These are phyloP conservation scores for Backusella morwellensis DNA, from an alignment of 192 early-diverging fungal genomes.

Conservation along the genomic window DNA sequence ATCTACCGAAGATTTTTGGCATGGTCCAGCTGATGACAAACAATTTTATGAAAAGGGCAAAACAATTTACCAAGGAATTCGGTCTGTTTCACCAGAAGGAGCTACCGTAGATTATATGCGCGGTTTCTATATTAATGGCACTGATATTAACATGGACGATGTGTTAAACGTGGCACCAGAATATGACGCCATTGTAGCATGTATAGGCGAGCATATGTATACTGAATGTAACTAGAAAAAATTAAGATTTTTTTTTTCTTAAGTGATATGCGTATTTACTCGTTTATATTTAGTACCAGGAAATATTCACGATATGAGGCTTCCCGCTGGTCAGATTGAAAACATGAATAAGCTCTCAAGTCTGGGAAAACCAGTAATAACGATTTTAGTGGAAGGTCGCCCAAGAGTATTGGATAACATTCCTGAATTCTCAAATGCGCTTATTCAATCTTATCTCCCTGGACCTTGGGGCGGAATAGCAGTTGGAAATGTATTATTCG, in stretches of 20 bases:
- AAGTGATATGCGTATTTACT: neutral
- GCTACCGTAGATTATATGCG: slow-evolving; percentile 25
- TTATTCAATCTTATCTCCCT: slow-evolving; percentile 53
- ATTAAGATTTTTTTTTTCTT: neutral
- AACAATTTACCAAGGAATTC: slow-evolving; percentile 34
- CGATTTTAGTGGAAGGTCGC: slow-evolving; percentile 53
- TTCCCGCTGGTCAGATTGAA: slow-evolving; percentile 49
- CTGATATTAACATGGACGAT: slow-evolving; percentile 8
- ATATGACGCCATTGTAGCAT: slow-evolving; percentile 53
- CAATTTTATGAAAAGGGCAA: slow-evolving; percentile 40
- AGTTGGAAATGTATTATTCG: slow-evolving; percentile 57
- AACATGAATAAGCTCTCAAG: slow-evolving; percentile 37
- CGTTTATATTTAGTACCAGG: slow-evolving; percentile 33
- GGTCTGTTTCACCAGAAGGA: slow-evolving; percentile 26
- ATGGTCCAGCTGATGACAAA: slow-evolving; percentile 48
- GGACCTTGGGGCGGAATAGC: slow-evolving; percentile 59
- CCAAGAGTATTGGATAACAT: slow-evolving; percentile 51
- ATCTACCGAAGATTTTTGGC: slow-evolving; percentile 21
- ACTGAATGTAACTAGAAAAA: slow-evolving; percentile 40
- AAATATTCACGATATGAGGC: slow-evolving; percentile 46
- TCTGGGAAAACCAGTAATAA: slow-evolving; percentile 31
- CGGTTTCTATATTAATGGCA: slow-evolving; percentile 50
- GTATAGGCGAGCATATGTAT: slow-evolving; percentile 58
- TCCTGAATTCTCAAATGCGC: slow-evolving; percentile 36
- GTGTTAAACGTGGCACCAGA: slow-evolving; percentile 27